Conservation (phyloP, 169 alveolate species). For the Cryptosporidium meleagridis region DNA sequence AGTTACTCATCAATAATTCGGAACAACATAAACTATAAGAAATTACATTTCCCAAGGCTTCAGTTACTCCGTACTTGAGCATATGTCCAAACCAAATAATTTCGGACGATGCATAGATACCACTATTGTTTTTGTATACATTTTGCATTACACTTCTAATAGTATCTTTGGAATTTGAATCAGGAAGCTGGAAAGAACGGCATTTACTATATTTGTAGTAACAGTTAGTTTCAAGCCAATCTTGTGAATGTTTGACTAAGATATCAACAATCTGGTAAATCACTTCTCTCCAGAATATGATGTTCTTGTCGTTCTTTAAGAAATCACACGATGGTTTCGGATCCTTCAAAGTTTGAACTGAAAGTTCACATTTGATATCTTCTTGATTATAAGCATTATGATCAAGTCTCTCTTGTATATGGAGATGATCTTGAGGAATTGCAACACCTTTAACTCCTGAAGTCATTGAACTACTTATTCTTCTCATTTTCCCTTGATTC, state of each 20-base stretch:
- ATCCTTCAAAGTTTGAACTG: not conserved
- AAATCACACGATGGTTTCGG: not conserved
- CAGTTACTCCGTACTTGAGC: constrained; percentile 42
- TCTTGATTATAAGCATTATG: not conserved
- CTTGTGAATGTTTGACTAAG: constrained; percentile 4
- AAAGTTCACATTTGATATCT: not conserved
- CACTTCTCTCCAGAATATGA: constrained; percentile 56
- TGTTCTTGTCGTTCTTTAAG: constrained; percentile 9
- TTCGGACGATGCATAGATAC: constrained; percentile 15
- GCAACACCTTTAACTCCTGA: too few relatives aligned
- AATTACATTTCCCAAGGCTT: constrained; percentile 15
- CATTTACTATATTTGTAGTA: not conserved
- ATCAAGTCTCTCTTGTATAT: not conserved
- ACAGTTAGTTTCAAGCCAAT: not conserved
- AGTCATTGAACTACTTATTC: constrained; percentile 35
- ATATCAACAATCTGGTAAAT: constrained; percentile 19
- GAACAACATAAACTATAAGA: constrained; percentile 18
- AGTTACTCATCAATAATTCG: not conserved
- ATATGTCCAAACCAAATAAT: constrained; percentile 54
- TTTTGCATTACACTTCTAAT: constrained; percentile 3
- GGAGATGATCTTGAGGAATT: not conserved
- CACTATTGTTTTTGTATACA: not conserved
- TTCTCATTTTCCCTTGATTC: not conserved
- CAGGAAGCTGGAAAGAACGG: too few relatives aligned
- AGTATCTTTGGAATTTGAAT: not conserved